Evolutionary conservation across 805 yeast species (phyloP).

Genomic region (Diddensiella santjacobensis): DNA sequence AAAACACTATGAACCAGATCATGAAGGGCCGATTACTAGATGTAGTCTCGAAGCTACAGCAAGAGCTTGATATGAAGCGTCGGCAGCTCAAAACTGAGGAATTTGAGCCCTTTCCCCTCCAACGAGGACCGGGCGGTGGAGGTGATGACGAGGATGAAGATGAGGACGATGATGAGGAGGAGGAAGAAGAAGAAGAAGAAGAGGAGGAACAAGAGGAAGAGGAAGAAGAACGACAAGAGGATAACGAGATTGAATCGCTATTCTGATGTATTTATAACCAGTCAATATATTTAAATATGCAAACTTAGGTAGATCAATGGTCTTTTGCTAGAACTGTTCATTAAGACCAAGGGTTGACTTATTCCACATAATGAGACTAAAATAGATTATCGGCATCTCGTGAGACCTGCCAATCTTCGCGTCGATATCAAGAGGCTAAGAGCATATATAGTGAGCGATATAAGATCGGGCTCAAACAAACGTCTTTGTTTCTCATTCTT

Average conservation of each 20-base stretch:
- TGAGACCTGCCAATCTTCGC: too few relatives aligned
- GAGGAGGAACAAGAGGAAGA: slow-evolving; percentile 49
- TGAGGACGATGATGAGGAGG: slow-evolving; percentile 36
- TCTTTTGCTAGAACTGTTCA: too few relatives aligned
- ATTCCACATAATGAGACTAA: too few relatives aligned
- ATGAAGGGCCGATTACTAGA: slow-evolving; percentile 82
- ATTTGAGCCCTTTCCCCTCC: not conserved
- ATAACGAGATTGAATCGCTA: slow-evolving; percentile 22
- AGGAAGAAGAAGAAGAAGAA: slow-evolving; percentile 34
- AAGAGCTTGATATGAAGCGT: slow-evolving; percentile 77
- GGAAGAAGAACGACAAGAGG: slow-evolving; percentile 32
- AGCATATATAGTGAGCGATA: too few relatives aligned
- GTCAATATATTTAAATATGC: too few relatives aligned
- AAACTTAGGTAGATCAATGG: too few relatives aligned
- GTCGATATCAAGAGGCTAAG: too few relatives aligned
- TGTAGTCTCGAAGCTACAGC: slow-evolving; percentile 70
- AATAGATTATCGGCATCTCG: too few relatives aligned
- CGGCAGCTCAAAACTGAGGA: slow-evolving; percentile 50
- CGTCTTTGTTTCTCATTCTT: too few relatives aligned
- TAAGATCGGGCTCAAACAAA: too few relatives aligned
- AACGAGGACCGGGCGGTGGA: not conserved
- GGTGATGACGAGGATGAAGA: slow-evolving; percentile 32
- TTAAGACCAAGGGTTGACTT: too few relatives aligned
- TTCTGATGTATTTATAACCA: too few relatives aligned
- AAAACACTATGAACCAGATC: slow-evolving; percentile 73